Evolutionary conservation across 83 land plant species (phyloP).

Genomic region (Picea abies): DNA sequence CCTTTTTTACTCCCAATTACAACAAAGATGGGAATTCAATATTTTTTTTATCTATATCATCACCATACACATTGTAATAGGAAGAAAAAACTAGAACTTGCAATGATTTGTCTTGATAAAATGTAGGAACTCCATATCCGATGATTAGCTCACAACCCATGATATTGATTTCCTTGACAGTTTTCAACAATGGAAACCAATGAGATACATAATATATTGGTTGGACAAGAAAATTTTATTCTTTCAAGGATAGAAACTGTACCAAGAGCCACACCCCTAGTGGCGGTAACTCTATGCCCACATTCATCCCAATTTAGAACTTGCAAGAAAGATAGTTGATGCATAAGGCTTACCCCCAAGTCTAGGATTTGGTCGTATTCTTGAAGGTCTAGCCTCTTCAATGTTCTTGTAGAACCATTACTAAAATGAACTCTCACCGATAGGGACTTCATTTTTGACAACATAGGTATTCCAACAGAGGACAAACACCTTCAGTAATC

Average conservation of each 20-base stretch:
- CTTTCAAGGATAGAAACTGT: constrained; percentile 12
- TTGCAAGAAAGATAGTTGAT: constrained; percentile 24
- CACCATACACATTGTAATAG: constrained; percentile 24
- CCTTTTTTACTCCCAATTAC: too few species aligned
- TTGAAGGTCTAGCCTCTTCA: constrained; percentile 22
- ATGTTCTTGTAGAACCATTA: constrained; percentile 16
- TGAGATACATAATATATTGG: constrained; percentile 26
- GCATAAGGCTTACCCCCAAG: constrained; percentile 21
- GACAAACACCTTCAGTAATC: too few species aligned
- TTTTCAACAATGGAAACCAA: constrained; percentile 22
- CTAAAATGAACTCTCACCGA: too few species aligned
- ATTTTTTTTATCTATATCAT: constrained; percentile 26
- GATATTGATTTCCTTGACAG: constrained; percentile 22
- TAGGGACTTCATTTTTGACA: too few species aligned
- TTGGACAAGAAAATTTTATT: constrained; percentile 30
- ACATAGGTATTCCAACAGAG: too few species aligned
- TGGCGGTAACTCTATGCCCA: constrained; percentile 35
- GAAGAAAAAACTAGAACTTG: constrained; percentile 22
- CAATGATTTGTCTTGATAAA: constrained; percentile 25
- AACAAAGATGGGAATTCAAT: too few species aligned
- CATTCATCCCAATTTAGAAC: constrained; percentile 29
- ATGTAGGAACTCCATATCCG: constrained; percentile 27
- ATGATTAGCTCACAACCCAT: constrained; percentile 34
- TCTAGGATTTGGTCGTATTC: constrained; percentile 35
- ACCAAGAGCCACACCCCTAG: constrained; percentile 26